Base-by-base conservation (phyloP, 140 eudicot genomes). In the Cichorium intybus region DNA sequence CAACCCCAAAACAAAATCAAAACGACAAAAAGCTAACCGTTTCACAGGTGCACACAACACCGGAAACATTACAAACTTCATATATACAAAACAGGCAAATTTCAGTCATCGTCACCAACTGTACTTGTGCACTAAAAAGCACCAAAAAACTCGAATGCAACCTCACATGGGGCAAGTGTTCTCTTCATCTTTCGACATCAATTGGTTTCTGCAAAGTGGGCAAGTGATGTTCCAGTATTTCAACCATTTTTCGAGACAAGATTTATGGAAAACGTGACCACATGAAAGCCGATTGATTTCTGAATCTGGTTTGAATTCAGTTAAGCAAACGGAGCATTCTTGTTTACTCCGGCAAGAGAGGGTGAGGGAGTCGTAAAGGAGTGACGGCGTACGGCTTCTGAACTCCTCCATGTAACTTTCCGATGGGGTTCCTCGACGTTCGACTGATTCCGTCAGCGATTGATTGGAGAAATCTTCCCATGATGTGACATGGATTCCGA, bases 311-410 rank as follows among this genome's bases (percentile, higher is more conserved):
- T 80, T 76, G 50, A 90, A 90, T 66, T 79, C 89, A 1, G 78
- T 69, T 69, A 90, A 70, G 78, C 95, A 90, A 74, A 90, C 91
- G 14, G 95, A 76, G 72, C 97, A 87, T 35, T 90, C 94, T 31
- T 85, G 80, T 71, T 77, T 65, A 2, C 89, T 67, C 46, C 54
- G 70, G 7, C 67, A 20, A 46, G 70, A 66, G n/a, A 90, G n/a
- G 12, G 88, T 77, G 37, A 90, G 22, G 12, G 90, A 81, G 45
- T 84, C 82, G 14, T 82, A 90, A 2, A 69, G 84, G 56, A 81
- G 16, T 23, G 90, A 71, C 0, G 94, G 97, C 12, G 89, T 84
- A 24, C 71, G 79, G 83, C 77, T 77, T 28, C 96, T 67, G 70
- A 90, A 90, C 50, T 90, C 94, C 45, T 85, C 88, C 79, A 90